Evolutionary conservation across 352 stramenopile species (phyloP), one percentile per base, ranked within the genome.

Genomic region (Pythium scleroteichum): DNA sequence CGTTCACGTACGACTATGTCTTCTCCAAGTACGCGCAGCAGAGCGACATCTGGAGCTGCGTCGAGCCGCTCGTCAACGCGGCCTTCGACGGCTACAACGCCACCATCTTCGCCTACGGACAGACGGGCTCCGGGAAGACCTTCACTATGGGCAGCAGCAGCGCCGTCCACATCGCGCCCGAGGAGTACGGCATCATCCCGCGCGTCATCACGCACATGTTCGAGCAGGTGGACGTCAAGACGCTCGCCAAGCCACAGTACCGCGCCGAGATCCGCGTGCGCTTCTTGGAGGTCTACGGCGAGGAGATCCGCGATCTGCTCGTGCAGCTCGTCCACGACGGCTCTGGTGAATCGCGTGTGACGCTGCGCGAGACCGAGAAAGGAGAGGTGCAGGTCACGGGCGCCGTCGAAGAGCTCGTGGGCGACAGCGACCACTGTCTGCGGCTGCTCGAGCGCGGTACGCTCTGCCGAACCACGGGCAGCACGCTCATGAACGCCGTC

Each of bases 281-380:
- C 19, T 99, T 98, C 70, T 67, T 97, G 1, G 92, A 98, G 70
- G 88, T 98, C 50, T 97, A 98, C 61, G 79, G 86, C 59, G 92
- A 97, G 62, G 85, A 97, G 53, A 94, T 98, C 42, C 80, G 73
- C 29, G 92, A 97, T 55, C 69, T 97, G 52, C 78, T 97, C 20
- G 85, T 90, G 19, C 84, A 84, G n/a, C 72, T 94, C 17, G 73
- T 63, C 42, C 33, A 70, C 3, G 77, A 86, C 27, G 75, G 78
- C 0, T 77, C 73, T 7, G 82, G 58, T 82, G 94, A 90, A 61
- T 92, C 54, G 38, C 59, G 62, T 50, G 81, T 94, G 17, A 82
- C 79, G 23, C 82, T 98, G 55, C 83, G 92, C 9, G 94, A 98
- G 62, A 81, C 72, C 2, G 84, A 91, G 22, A 77, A 78, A 12